A percentile compares a stretch with the other conserved stretches of the same genome.
Conservation (phyloP, 805 yeast genomes). For the Starmerella cellae region DNA sequence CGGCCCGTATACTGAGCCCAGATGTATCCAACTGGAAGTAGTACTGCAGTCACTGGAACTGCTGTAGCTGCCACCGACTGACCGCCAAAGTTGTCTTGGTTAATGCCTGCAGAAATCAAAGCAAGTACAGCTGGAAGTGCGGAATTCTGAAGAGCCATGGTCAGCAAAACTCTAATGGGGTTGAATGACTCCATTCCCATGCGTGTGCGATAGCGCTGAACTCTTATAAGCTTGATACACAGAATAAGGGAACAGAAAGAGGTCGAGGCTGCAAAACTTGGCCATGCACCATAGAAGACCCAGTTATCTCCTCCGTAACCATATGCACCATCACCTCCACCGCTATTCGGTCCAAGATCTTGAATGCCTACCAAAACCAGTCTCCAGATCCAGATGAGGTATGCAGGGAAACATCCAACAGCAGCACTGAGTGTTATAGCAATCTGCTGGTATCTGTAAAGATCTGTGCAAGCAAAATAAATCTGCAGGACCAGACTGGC, state of each 20-base stretch:
- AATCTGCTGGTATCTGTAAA: slow-evolving; percentile 21
- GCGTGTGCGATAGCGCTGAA: slow-evolving; percentile 57
- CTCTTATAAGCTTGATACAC: slow-evolving; percentile 49
- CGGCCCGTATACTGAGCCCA: slow-evolving; percentile 19
- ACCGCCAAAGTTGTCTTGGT: slow-evolving; percentile 6
- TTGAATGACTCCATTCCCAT: slow-evolving; percentile 76
- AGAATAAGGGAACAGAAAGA: slow-evolving; percentile 49
- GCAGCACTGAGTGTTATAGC: slow-evolving; percentile 30
- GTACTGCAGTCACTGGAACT: slow-evolving; percentile 16
- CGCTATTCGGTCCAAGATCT: background rate
- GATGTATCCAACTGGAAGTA: slow-evolving; percentile 21
- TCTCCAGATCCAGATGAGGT: slow-evolving; percentile 47
- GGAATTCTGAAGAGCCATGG: slow-evolving; percentile 74
- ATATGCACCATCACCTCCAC: background rate
- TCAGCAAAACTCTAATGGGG: slow-evolving; percentile 62
- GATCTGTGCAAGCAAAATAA: slow-evolving; percentile 44
- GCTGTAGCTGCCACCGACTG: slow-evolving; percentile 13
- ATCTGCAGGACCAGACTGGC: slow-evolving; percentile 59
- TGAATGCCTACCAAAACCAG: slow-evolving; percentile 23
- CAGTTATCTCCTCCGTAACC: slow-evolving; percentile 12
- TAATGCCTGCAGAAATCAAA: slow-evolving; percentile 30
- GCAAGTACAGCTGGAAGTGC: slow-evolving; percentile 61
- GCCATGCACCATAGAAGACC: slow-evolving; percentile 26
- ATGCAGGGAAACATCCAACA: slow-evolving; percentile 40
- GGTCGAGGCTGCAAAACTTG: slow-evolving; percentile 58